Conservation (phyloP, 768 basidiomycete genomes). For the Naganishia kalamii region DNA sequence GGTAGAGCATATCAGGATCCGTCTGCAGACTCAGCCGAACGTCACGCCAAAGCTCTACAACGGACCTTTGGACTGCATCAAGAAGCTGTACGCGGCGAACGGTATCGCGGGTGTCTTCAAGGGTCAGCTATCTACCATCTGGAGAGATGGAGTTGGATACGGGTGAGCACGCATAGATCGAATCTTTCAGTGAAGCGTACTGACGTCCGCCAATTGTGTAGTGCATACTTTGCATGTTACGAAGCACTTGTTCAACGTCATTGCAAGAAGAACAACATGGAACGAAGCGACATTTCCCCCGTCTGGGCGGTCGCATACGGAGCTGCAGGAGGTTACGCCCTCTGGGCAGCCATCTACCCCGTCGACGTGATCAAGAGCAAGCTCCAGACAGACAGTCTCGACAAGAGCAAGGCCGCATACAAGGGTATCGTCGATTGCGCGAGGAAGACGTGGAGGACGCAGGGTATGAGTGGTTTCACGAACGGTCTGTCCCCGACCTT, state of each 20-base stretch:
- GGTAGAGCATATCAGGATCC: slow-evolving; percentile 95
- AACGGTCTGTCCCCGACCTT: slow-evolving; percentile 87
- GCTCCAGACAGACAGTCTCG: slow-evolving; percentile 76
- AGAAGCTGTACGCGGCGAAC: slow-evolving; percentile 67
- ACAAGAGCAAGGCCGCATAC: slow-evolving; percentile 70
- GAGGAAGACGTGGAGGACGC: slow-evolving; percentile 70
- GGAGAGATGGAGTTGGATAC: slow-evolving; percentile 50
- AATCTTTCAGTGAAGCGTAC: neutral
- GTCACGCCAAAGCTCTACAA: slow-evolving; percentile 65
- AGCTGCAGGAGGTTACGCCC: slow-evolving; percentile 68
- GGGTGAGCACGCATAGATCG: slow-evolving; percentile 31
- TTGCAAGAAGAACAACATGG: slow-evolving; percentile 50
- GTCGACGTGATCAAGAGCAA: slow-evolving; percentile 80
- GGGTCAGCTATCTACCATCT: slow-evolving; percentile 81
- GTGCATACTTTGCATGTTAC: slow-evolving; percentile 77
- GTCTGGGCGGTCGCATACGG: slow-evolving; percentile 77
- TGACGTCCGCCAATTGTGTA: neutral
- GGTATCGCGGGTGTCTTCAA: slow-evolving; percentile 85
- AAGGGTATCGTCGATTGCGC: slow-evolving; percentile 74
- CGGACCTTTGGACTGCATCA: slow-evolving; percentile 82
- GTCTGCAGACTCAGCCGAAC: slow-evolving; percentile 77
- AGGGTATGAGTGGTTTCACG: slow-evolving; percentile 79
- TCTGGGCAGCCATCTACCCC: slow-evolving; percentile 90
- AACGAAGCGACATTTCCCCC: slow-evolving; percentile 68
- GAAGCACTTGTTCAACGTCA: slow-evolving; percentile 85